Evolutionary conservation across 2,329 filamentous ascomycete genomes (phyloP), one percentile per base, ranked within the genome.

Genomic region (Thelonectria olida): DNA sequence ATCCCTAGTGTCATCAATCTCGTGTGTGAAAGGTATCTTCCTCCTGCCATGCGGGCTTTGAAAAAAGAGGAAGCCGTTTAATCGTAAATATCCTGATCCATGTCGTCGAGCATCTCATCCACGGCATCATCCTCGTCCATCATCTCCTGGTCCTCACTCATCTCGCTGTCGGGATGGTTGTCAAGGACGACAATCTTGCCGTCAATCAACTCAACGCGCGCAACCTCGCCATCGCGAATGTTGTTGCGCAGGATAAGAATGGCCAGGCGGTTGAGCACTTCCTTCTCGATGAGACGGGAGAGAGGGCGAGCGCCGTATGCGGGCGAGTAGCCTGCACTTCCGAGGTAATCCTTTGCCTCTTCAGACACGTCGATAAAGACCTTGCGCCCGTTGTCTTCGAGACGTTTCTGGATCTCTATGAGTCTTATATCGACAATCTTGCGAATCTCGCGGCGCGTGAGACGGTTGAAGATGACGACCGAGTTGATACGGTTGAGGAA

Each of bases 401-500:
- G 87, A 41, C 96, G 92, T 76, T 92, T 92, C 84, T 99, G 96
- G 64, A 99, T 95, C 75, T 99, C 96, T 3, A 65, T 61, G 31
- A 99, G 85, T 44, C 96, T 91, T 20, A 99, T 84, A 74, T 99
- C 96, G 63, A 99, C 96, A 74, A 99, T 98, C 81, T 88, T 93
- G 74, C 96, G 90, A 72, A 99, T 99, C 80, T 99, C 96, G 58
- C 80, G 84, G 75, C 89, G 91, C 4, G 92, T 95, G 57, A 99
- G 90, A 48, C 96, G 92, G 84, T 99, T 99, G 88, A 99, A 99
- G 81, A 99, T 97, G 80, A 99, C 94, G 55, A 90, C 92, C 63
- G 91, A 96, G 80, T 88, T 95, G 83, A 99, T 98, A 76, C 96
- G 92, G 85, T 99, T 99, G 67, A 99, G 88, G 85, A 99, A 99